Evolutionary conservation across 1,139 yeast species (phyloP), one percentile per base, ranked within the genome.

Genomic region (Yamadazyma spencermartinsiae): DNA sequence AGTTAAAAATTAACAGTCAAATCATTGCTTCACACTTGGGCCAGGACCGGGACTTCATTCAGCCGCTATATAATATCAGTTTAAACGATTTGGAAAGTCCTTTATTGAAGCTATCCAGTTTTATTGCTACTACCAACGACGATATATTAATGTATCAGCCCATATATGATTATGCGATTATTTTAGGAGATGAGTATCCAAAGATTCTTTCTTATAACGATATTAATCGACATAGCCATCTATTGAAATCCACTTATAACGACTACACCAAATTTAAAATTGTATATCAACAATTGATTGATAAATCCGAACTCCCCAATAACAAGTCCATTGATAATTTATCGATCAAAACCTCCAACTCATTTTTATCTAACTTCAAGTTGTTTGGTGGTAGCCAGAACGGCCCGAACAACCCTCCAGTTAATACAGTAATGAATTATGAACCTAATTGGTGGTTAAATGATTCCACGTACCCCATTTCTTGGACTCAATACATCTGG

Each of bases 401-500:
- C 11, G 31, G 37, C 15, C 16, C 6, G n/a, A 40, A 40, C 13
- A 39, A 24, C 26, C 10, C 10, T n/a, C n/a, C 16, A 28, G 20
- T 5, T 4, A 19, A 5, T 18, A 4, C 25, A n/a, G 24, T 30
- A 9, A 28, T 43, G 6, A 34, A 38, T 14, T 41, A 40, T 33
- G 75, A 61, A 43, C 73, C 73, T 2, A 44, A 51, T 13, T 75
- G 79, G 79, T 74, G 79, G 79, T 41, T 55, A 3, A 53, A 56
- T 2, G 51, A 58, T 3, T 68, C 71, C 1, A 67, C 77, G 1
- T 82, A 79, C 41, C 71, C 83, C 1, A 56, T 75, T 17, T 72
- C 87, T 1, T 77, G 89, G 80, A 65, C 73, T 33, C 87, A 83
- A 51, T 72, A 76, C 36, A 65, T 83, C 1, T 82, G 88, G 81